Conservation (phyloP, 2,329 filamentous ascomycete genomes). For the Nemania abortiva region DNA sequence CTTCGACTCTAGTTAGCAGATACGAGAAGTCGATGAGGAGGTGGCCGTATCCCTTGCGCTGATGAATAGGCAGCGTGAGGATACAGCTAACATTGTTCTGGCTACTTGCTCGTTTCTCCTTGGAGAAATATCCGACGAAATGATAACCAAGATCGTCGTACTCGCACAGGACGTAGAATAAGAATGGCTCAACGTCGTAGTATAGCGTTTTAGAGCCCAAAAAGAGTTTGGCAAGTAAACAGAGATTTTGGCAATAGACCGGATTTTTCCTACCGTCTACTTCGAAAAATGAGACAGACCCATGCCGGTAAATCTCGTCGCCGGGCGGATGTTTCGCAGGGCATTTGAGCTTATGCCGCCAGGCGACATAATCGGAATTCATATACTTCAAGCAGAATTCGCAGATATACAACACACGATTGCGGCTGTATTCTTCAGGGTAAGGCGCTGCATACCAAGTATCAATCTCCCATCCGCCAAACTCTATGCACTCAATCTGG, state of each 20-base stretch:
- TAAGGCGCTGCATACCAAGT: constrained; percentile 99
- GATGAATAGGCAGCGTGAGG: constrained; percentile 93
- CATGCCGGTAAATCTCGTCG: constrained; percentile 95
- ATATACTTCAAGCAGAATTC: constrained; percentile 99
- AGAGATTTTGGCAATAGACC: constrained; percentile 98
- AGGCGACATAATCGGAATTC: constrained; percentile 98
- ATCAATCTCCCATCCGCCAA: constrained; percentile 97
- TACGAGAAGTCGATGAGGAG: constrained; percentile 99
- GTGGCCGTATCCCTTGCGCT: constrained; percentile 96
- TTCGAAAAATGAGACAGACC: constrained; percentile 93
- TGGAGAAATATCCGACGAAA: constrained; percentile 99
- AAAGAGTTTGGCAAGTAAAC: constrained; percentile 94
- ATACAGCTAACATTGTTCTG: constrained; percentile 99
- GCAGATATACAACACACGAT: constrained; percentile 97
- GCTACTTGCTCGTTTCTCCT: constrained; percentile 94
- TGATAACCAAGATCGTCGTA: constrained; percentile 93
- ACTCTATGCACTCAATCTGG: constrained; percentile 98
- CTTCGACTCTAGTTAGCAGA: constrained; percentile 90
- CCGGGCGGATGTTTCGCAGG: constrained; percentile 96
- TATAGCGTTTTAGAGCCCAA: constrained; percentile 98
- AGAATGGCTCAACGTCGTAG: constrained; percentile 96
- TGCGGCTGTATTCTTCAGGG: constrained; percentile 97
- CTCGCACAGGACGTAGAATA: constrained; percentile 97
- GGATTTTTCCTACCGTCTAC: constrained; percentile 97
- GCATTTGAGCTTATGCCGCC: constrained; percentile 97